Conservation (phyloP, 208 protist genomes). For the Cochliopodium minus region DNA sequence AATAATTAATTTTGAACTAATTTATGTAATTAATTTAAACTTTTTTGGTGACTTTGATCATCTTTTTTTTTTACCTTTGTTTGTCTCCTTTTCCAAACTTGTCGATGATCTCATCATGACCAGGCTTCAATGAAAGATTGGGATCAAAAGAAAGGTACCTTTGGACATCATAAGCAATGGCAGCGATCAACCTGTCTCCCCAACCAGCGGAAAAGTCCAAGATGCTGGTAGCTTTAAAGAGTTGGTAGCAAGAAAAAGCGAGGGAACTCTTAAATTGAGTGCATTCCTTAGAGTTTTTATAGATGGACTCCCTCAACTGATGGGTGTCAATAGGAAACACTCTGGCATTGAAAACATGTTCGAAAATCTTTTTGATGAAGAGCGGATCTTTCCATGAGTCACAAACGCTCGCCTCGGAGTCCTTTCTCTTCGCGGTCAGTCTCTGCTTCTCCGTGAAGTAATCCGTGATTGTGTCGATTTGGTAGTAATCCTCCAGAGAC, state of each 20-base stretch:
- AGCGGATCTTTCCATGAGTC: too few species aligned
- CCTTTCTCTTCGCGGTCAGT: not conserved
- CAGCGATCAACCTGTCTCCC: conserved; percentile 18
- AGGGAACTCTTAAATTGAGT: conserved; percentile 22
- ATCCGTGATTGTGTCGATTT: conserved; percentile 14
- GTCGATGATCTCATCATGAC: conserved; percentile 12
- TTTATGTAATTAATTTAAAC: too few species aligned
- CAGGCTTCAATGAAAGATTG: conserved; percentile 9
- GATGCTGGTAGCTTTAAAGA: conserved; percentile 13
- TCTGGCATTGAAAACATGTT: too few species aligned
- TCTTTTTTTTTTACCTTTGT: not conserved
- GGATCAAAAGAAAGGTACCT: conserved; percentile 13
- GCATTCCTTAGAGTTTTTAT: conserved; percentile 14
- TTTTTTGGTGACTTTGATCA: too few species aligned
- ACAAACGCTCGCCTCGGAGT: too few species aligned
- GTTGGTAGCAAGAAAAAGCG: conserved; percentile 5
- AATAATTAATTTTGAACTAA: too few species aligned
- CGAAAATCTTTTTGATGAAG: too few species aligned
- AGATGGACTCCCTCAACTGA: not conserved
- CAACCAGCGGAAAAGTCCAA: conserved; percentile 20
- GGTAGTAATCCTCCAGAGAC: conserved; percentile 19
- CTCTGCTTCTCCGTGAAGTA: conserved; percentile 13
- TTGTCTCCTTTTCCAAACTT: not conserved
- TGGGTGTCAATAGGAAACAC: not conserved
- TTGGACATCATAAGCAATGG: conserved; percentile 14